These are phyloP conservation scores for Groenewaldozyma sp. DNA, from an alignment of 1,139 yeast genomes.

Conservation along the genomic window DNA sequence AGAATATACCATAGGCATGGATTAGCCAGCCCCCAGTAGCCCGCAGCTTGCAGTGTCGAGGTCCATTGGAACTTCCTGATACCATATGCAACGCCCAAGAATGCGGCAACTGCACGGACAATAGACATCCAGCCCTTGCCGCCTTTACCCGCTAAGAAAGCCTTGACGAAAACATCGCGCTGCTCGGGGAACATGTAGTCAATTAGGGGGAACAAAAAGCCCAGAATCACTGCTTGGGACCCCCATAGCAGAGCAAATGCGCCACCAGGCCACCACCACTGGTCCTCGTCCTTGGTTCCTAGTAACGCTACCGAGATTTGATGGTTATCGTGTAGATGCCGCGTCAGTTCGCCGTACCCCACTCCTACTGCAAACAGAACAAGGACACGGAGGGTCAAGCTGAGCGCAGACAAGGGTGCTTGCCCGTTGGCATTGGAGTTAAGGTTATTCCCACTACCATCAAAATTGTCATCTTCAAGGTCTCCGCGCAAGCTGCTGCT, in stretches of 20 bases:
- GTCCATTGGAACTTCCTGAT: conserved; percentile 75
- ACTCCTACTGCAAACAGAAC: conserved; percentile 27
- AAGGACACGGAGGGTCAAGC: conserved; percentile 15
- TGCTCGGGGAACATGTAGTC: conserved; percentile 40
- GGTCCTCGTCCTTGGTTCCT: conserved; percentile 17
- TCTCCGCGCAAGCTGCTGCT: too few relatives aligned
- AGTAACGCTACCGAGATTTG: conserved; percentile 22
- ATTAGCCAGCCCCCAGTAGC: conserved; percentile 65
- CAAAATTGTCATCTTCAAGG: too few relatives aligned
- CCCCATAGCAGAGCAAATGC: conserved; percentile 33
- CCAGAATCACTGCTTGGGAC: conserved; percentile 53
- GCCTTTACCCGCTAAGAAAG: conserved; percentile 17
- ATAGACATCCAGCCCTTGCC: conserved; percentile 35
- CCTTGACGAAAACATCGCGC: conserved; percentile 5
- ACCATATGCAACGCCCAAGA: conserved; percentile 78
- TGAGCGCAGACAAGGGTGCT: conserved; percentile 16
- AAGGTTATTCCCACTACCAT: too few relatives aligned
- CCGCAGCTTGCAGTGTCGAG: conserved; percentile 64
- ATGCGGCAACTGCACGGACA: conserved; percentile 59
- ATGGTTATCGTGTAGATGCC: conserved; percentile 30
- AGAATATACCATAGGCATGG: conserved; percentile 73
- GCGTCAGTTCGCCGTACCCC: conserved; percentile 27
- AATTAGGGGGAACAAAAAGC: conserved; percentile 51
- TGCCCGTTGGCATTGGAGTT: conserved; percentile 7
- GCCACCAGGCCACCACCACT: conserved; percentile 17